Evolutionary conservation across 768 basidiomycete genomes (phyloP), one percentile per base, ranked within the genome.

Genomic region (Phylloporus scabripes): DNA sequence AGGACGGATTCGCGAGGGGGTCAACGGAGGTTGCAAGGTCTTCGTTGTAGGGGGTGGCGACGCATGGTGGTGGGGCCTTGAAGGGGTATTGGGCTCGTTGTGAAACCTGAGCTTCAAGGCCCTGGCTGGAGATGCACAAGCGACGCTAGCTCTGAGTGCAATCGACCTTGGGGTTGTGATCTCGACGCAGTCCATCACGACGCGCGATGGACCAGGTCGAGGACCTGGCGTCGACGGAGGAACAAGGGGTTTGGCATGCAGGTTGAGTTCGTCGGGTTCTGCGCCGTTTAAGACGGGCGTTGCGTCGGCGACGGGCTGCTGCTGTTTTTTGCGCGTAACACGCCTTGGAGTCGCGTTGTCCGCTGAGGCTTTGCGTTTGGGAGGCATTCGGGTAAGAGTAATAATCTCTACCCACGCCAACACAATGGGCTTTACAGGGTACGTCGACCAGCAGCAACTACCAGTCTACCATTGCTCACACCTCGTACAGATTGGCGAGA

Each of bases 401-500:
- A 40, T n/a, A 14, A 32, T 49, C 45, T 55, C 52, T 53, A 50
- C 34, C 45, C 50, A 42, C 31, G 43, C 45, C 26, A n/a, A 53
- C 47, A n/a, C 23, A 10, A 81, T 83, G 82, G 82, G 82, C 34
- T 80, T 83, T 37, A 84, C 82, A 45, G 82, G 81, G 82, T 80
- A 60, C 26, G 65, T 61, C 34, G 10, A 9, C 33, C 18, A 12
- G 6, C 40, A 15, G 21, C 37, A 3, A 23, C 23, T 17, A 10
- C 26, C 5, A 3, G 17, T 41, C 29, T 31, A 46, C 31, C 42
- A 3, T 21, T 36, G 23, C 55, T 55, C 29, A 44, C 49, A 8
- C 40, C 51, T 49, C 29, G 26, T 46, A 21, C 55, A 89, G 87
- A 40, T 70, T 91, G 45, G 88, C 85, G 37, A 78, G 88, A 55